A percentile compares a stretch with the other conserved stretches of the same genome.
Evolutionary conservation across 164 flowering plant species (phyloP).

Genomic region (Stephania yunnanensis): DNA sequence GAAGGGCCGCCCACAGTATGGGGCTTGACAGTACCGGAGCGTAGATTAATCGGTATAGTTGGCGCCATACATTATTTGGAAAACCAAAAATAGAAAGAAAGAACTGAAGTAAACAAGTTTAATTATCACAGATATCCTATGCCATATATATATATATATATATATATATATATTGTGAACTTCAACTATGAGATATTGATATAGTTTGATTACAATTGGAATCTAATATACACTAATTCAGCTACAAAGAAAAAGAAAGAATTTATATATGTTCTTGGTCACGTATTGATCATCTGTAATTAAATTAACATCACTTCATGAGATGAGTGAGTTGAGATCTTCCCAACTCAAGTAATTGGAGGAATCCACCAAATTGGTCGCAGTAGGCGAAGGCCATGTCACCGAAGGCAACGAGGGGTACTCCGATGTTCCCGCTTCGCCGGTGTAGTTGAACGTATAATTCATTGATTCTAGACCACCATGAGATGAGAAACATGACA

Average conservation of each 20-base stretch:
- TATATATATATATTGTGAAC: background rate
- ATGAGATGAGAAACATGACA: background rate
- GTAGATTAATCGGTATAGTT: background rate
- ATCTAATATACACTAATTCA: background rate
- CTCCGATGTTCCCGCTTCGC: conserved; percentile 16
- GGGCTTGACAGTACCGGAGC: too few species aligned
- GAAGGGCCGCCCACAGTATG: too few species aligned
- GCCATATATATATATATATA: too few species aligned
- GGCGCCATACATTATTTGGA: background rate
- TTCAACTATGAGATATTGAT: background rate
- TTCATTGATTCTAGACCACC: conserved; percentile 17
- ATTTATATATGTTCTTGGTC: conserved; percentile 21
- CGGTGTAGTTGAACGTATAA: conserved; percentile 15
- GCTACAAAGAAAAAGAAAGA: background rate
- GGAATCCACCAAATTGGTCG: conserved; percentile 26
- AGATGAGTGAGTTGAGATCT: conserved; percentile 36
- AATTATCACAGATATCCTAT: conserved; percentile 2
- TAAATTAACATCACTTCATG: conserved; percentile 31
- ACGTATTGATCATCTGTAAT: conserved; percentile 26
- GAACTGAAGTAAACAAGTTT: conserved; percentile 3
- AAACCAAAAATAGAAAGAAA: background rate
- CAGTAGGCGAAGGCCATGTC: conserved; percentile 18
- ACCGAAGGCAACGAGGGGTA: conserved; percentile 12
- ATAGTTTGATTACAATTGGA: background rate
- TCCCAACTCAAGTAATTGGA: conserved; percentile 51